Base-by-base conservation (phyloP, 2,329 filamentous ascomycete genomes). In the Colletotrichum filicis region DNA sequence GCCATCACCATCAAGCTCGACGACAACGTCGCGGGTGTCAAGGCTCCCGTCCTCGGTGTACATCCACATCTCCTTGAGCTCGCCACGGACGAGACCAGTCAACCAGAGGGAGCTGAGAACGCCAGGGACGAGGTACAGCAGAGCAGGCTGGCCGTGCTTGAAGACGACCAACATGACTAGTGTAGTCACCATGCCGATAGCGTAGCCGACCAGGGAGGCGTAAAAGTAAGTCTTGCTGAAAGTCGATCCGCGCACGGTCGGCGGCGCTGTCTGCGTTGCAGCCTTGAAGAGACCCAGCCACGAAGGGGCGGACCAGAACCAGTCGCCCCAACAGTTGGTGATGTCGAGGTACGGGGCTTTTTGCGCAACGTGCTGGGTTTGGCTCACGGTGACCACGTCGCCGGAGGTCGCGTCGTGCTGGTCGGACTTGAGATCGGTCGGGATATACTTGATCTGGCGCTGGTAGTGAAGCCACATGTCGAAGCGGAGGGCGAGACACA, bases 221-320 rank as follows among this genome's bases (percentile, higher is more conserved):
- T 90, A 88, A 81, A 99, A 98, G 81, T 98, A 98, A 0, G 92
- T 90, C 83, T 97, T 98, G 3, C 90, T 87, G 78, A 98, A 99
- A 0, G 86, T 81, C 0, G 85, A 87, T 3, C 82, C 81, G 3
- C 83, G 75, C 4, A 82, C 79, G 0, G 82, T 81, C 0, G 80
- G 79, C 1, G 82, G 79, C 4, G 77, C 71, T 7, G 22, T 46
- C 3, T 28, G 16, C 5, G 76, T 76, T 42, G 79, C 76, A 1
- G 75, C 76, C 4, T 76, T 73, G 16, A 76, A 2, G 26, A 77
- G 35, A 26, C 68, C 76, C 28, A 74, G 77, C 63, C 76, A 77
- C 4, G 79, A 81, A 4, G 83, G 81, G 19, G 42, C 19, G 8
- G 91, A 92, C 95, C 96, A 98, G 80, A 97, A 92, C 52, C 90